Conservation (phyloP, 768 basidiomycete genomes). For the Russula sp. region DNA sequence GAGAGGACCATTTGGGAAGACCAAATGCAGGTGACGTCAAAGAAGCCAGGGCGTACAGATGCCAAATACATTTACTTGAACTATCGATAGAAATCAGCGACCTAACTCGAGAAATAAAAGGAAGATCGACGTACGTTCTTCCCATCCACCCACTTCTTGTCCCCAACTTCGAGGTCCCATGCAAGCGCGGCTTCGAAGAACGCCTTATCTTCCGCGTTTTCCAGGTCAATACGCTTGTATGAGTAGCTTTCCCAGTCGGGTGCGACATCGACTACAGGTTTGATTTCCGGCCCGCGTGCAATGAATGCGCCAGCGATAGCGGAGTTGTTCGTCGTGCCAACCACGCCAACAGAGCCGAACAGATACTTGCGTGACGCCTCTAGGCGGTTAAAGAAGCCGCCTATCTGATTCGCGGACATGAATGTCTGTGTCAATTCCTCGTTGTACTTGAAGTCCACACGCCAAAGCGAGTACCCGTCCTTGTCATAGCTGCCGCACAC, state of each 20-base stretch:
- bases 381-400: constrained; percentile 96
- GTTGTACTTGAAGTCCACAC: constrained; percentile 96
- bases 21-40: constrained; percentile 18
- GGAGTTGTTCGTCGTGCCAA: constrained; percentile 75
- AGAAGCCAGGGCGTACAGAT: background rate
- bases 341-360: constrained; percentile 90
- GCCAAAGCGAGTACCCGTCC: constrained; percentile 87
- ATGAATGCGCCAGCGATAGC: constrained; percentile 81
- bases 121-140: constrained; percentile 64
- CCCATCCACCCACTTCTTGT: constrained; percentile 88
- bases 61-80: constrained; percentile 35
- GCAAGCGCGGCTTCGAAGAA: constrained; percentile 93
- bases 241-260: constrained; percentile 91
- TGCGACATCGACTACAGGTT: constrained; percentile 70
- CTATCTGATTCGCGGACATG: constrained; percentile 94
- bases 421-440: constrained; percentile 86
- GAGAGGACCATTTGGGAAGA: background rate
- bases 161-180: constrained; percentile 89
- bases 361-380: constrained; percentile 97
- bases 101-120: background rate
- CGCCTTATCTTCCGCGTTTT: constrained; percentile 69
- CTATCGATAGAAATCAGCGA: constrained; percentile 25
- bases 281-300: constrained; percentile 71
- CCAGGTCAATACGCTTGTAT: constrained; percentile 74
- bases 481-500: constrained; percentile 64